phyloP scores from a whole-genome alignment of 2,329 filamentous ascomycete genomes.

The Colletotrichum godetiae region DNA sequence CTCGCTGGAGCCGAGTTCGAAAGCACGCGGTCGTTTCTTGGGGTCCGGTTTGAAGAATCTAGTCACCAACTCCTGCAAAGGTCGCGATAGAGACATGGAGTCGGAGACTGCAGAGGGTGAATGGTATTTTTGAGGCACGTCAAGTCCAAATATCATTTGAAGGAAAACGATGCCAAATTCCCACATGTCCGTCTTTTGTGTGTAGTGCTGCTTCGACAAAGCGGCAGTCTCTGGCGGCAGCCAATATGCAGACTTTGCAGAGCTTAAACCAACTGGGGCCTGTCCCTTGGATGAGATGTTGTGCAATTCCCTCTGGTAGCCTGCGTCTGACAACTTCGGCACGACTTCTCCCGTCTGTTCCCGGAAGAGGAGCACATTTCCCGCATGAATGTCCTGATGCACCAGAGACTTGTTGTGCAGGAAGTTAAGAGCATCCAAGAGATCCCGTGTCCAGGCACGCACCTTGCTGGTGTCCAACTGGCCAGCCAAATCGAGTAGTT shows the following conservation, averaged over 20 bases:
- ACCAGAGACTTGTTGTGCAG: conserved; percentile 86
- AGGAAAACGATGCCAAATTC: conserved; percentile 91
- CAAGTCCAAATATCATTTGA: conserved; percentile 92
- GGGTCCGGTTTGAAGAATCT: conserved; percentile 88
- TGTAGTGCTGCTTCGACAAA: conserved; percentile 71
- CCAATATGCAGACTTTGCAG: conserved; percentile 85
- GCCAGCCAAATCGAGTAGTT: conserved; percentile 83
- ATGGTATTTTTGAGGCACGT: conserved; percentile 79
- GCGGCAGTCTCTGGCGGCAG: conserved; percentile 80
- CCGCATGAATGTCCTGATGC: conserved; percentile 84
- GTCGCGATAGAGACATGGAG: conserved; percentile 76
- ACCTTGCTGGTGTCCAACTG: conserved; percentile 79
- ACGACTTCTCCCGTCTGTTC: conserved; percentile 75
- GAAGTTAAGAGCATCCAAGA: conserved; percentile 89
- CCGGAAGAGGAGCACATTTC: conserved; percentile 82
- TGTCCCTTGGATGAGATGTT: conserved; percentile 66
- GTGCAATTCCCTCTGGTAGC: conserved; percentile 77
- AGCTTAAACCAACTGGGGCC: conserved; percentile 63
- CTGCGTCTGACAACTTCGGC: conserved; percentile 80
- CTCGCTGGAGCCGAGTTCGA: conserved; percentile 74
- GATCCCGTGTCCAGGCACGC: conserved; percentile 89
- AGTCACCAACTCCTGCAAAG: conserved; percentile 82
- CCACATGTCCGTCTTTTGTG: conserved; percentile 91
- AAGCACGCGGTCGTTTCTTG: conserved; percentile 86
- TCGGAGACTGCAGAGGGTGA: conserved; percentile 82